Percentiles rank a stretch among this genome's conserved stretches.
phyloP scores from a whole-genome alignment of 768 basidiomycete genomes.

The Suillus ampliporus region DNA sequence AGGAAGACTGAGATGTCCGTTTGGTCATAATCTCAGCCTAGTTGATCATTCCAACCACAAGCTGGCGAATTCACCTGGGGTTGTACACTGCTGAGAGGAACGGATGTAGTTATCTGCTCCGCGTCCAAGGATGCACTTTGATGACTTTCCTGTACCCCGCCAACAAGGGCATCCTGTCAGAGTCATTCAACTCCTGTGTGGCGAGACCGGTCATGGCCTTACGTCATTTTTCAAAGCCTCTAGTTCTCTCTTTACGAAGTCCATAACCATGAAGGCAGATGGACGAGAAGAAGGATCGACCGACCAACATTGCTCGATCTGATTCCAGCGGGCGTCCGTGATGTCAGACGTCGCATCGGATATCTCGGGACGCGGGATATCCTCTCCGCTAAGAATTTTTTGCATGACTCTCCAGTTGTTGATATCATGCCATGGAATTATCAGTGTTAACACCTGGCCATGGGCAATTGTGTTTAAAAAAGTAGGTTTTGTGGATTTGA shows the following conservation, averaged over 20 bases:
- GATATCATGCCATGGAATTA: background rate
- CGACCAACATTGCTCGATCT: conserved; percentile 6
- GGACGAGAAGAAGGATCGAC: conserved; percentile 3
- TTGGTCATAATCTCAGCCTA: background rate
- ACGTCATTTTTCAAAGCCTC: background rate
- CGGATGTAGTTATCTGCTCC: background rate
- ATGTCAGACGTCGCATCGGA: background rate
- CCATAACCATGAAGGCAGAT: background rate
- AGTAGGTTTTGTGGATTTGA: background rate
- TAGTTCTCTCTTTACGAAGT: background rate
- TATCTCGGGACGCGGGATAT: background rate
- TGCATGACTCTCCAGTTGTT: background rate
- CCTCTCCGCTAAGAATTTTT: background rate
- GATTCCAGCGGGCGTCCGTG: background rate
- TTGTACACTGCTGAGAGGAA: background rate
- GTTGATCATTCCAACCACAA: background rate
- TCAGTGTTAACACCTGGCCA: background rate
- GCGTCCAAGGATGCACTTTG: background rate
- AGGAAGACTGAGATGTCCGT: background rate
- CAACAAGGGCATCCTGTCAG: background rate
- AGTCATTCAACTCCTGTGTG: too few relatives aligned
- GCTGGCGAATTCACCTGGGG: background rate
- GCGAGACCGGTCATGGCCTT: background rate
- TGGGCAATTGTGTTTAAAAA: background rate
- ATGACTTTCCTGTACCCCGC: background rate